A percentile compares a stretch with the other conserved stretches of the same genome.
These are phyloP conservation scores for Tuctoria greenei DNA, from an alignment of 176 grass and related monocot genomes.

Conservation along the genomic window DNA sequence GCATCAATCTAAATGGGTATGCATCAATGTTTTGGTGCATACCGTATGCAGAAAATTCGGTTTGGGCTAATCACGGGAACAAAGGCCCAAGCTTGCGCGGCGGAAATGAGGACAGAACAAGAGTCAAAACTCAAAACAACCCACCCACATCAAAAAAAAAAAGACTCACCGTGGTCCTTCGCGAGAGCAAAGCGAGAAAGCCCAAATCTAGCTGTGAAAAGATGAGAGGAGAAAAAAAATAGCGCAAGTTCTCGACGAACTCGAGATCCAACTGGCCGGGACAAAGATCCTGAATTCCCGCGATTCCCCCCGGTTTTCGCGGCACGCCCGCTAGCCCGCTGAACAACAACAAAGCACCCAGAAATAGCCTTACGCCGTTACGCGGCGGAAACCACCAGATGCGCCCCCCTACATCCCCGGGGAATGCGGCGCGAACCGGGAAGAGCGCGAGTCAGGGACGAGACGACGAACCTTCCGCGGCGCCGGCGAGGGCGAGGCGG, in stretches of 20 bases:
- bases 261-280: conserved; percentile 30
- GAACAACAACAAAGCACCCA: conserved; percentile 19
- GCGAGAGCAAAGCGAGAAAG: neutral
- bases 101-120: neutral
- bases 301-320: neutral
- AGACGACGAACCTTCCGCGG: conserved; percentile 26
- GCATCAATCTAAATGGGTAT: no score
- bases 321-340: neutral
- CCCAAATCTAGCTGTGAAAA: conserved; percentile 19
- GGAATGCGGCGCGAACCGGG: conserved; percentile 24
- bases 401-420: neutral
- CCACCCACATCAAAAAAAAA: neutral
- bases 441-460: neutral
- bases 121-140: conserved; percentile 32
- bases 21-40: no score
- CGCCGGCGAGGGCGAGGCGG: neutral
- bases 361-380: conserved; percentile 19
- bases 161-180: neutral
- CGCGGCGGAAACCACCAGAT: neutral
- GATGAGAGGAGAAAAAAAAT: neutral
- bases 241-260: neutral
- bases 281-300: conserved; percentile 22
- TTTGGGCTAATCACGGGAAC: conserved; percentile 12
- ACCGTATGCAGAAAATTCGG: no score
- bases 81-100: neutral